Base-by-base conservation (phyloP, 805 yeast species). In the Yueomyces sinensis region DNA sequence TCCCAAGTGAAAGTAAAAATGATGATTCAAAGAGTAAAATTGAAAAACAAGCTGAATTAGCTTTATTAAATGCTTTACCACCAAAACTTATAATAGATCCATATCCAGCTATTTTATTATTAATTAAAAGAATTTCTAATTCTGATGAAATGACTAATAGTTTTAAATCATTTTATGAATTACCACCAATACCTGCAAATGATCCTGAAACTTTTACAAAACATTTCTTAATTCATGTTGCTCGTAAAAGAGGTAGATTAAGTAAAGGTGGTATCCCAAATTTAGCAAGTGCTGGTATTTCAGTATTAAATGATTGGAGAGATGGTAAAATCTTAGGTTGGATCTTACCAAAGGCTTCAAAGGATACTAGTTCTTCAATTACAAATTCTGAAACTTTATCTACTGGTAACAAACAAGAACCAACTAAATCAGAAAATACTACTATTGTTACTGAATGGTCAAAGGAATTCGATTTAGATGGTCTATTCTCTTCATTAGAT, bases 211-310 rank as follows among this genome's bases (percentile, higher is more conserved):
- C 82, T 42, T 84, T 78, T 54, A 72, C 86, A 29, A 86, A 81
- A 47, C 89, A 82, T 46, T 78, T 89, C 42, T 70, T 91, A 51
- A 87, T 91, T 44, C 95, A 86, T 49, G 78, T 91, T 40, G 95
- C 97, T 18, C 77, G 98, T 57, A 73, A 76, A 46, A 76, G 84
- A 58, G 98, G 98, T 38, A 73, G 96, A 59, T 66, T 91, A 42
- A 84, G 94, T 33, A 80, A 73, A 51, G 95, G 95, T 30, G 98
- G 98, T 52, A 61, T 91, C 39, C 95, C 97, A 37, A 86, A 91
- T 56, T 57, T 91, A 42, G 79, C 74, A 39, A 69, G 87, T 43
- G 94, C 97, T 7, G 95, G 93, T 27, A 56, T 72, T 48, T 67
- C 81, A 27, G 79, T 91, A 11, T 66, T 91, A 52, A 83, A 73